Conservation (phyloP, 1,284 basidiomycete species). For the Ustanciosporium gigantosporum region DNA sequence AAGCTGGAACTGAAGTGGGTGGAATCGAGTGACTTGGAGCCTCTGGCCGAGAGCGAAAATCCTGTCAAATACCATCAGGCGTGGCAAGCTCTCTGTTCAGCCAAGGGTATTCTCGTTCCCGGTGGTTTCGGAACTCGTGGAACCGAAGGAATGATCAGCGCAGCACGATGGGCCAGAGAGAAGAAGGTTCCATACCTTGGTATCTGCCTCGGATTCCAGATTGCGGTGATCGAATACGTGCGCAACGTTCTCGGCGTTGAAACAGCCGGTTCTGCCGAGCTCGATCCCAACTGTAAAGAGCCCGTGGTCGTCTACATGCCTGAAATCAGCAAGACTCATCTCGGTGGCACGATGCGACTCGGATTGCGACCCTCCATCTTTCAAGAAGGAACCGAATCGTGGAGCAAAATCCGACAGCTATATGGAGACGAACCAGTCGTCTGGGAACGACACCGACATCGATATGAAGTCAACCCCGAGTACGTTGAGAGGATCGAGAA, state of each 20-base stretch:
- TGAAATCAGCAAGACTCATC: constrained; percentile 94
- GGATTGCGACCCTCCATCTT: constrained; percentile 93
- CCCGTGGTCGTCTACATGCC: constrained; percentile 97
- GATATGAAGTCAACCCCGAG: constrained; percentile 94
- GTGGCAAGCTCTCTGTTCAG: constrained; percentile 88
- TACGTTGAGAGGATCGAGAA: constrained; percentile 75
- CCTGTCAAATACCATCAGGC: constrained; percentile 94
- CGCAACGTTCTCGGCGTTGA: constrained; percentile 78
- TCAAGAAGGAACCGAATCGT: constrained; percentile 65
- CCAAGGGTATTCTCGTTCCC: constrained; percentile 67
- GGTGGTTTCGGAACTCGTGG: constrained; percentile 93
- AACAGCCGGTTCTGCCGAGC: constrained; percentile 89
- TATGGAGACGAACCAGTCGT: constrained; percentile 83
- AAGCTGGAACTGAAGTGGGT: constrained; percentile 74
- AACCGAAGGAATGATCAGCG: constrained; percentile 95
- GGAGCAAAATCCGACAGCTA: constrained; percentile 71
- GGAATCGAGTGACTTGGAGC: constrained; percentile 90
- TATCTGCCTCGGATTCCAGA: constrained; percentile 96
- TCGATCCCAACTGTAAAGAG: constrained; percentile 68
- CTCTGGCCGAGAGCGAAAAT: constrained; percentile 74
- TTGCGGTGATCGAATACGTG: constrained; percentile 94
- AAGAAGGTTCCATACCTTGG: constrained; percentile 93
- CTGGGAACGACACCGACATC: constrained; percentile 96
- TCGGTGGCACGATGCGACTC: constrained; percentile 97
- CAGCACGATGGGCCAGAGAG: constrained; percentile 94